Base-by-base conservation (phyloP, 352 stramenopile genomes). In the Phytophthora chlamydospora region DNA sequence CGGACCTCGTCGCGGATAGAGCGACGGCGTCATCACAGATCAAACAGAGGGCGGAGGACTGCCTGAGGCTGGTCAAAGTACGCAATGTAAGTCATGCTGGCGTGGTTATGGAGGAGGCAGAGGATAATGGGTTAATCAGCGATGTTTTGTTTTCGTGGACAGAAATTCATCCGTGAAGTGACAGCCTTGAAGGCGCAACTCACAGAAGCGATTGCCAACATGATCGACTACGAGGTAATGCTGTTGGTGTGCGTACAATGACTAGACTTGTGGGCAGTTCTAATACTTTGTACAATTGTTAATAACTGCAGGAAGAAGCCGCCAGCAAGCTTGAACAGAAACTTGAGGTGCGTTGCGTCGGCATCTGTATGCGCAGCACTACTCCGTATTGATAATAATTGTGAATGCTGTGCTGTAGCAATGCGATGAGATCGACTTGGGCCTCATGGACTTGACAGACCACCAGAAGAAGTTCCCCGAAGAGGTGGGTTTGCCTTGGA, bases 341-440 rank as follows among this genome's bases (percentile, higher is more conserved):
- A 49, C 67, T 92, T 24, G 85, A 93, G 73, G 83, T 90, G 27
- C 51, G 17, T 27, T 17, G 12, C 13, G n/a, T 43, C 13, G 5
- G 24, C 24, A 29, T 29, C 24, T 29, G 24, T 29, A 29, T 29
- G 24, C 24, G 24, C 24, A 29, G 24, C 24, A 29, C 24, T 29
- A 29, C 11, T 35, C 17, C 17, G 4, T 43, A 49, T 40, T 71
- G 19, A 58, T 3, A 12, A 16, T 49, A 10, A 9, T 41, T 51
- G 7, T 35, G 24, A 29, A 29, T 71, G 27, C 9, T 36, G 32
- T 40, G 27, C 63, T 60, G 49, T 56, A 92, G 80, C 83, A 92
- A 90, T 93, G 85, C 57, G 85, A 93, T 52, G 68, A 86, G 17
- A 92, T 93, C 48, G 85, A 93, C 51, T 84, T 93, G 33, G 85